Conservation (phyloP, 345 rosid species). For the Populus euphratica region DNA sequence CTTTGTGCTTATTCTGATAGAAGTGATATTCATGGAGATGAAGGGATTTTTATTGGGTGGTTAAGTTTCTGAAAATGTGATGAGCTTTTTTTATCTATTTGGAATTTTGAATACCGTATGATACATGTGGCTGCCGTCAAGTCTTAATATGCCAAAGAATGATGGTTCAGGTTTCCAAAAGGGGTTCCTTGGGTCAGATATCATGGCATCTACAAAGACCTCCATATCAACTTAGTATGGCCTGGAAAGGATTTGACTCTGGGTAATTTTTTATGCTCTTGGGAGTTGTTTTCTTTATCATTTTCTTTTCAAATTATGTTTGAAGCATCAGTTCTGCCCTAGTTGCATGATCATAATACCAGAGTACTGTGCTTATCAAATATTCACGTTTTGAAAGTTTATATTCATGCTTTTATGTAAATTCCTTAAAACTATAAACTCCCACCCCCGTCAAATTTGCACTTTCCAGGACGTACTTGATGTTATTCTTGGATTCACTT, state of each 20-base stretch:
- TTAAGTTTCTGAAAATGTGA: background rate
- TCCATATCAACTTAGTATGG: conserved; percentile 58
- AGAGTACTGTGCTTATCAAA: background rate
- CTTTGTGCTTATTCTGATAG: background rate
- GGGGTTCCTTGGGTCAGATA: conserved; percentile 85
- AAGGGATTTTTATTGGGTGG: background rate
- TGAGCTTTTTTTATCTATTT: background rate
- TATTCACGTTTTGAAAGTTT: background rate
- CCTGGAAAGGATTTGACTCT: conserved; percentile 73
- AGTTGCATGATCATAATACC: background rate
- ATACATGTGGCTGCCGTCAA: background rate
- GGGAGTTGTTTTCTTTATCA: background rate
- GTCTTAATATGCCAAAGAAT: conserved; percentile 5
- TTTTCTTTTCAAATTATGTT: background rate
- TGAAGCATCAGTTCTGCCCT: background rate
- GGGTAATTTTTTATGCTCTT: conserved; percentile 22
- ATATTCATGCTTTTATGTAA: background rate
- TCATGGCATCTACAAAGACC: conserved; percentile 61
- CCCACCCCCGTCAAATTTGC: background rate
- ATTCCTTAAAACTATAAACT: background rate
- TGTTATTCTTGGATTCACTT: background rate
- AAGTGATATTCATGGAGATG: background rate
- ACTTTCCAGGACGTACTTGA: background rate
- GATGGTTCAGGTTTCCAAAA: conserved; percentile 61
- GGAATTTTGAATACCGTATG: background rate